A percentile compares a stretch with the other conserved stretches of the same genome.
Evolutionary conservation across 768 basidiomycete species (phyloP).

Genomic region (Russula emetica): DNA sequence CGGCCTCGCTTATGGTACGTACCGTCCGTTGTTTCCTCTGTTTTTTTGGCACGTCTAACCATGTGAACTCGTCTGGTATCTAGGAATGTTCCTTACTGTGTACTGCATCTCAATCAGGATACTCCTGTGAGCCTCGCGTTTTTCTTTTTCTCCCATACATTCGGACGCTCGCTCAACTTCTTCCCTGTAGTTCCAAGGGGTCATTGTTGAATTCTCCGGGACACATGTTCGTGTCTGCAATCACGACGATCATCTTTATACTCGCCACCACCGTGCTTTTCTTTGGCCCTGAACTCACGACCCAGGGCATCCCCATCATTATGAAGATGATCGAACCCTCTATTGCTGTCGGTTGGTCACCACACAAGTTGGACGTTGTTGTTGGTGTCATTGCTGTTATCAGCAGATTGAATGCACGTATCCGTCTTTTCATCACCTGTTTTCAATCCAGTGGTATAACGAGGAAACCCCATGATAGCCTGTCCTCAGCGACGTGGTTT

Average conservation of each 20-base stretch:
- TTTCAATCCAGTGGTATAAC: background rate
- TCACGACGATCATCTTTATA: conserved; percentile 7
- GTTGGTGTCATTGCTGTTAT: conserved; percentile 2
- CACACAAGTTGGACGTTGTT: conserved; percentile 9
- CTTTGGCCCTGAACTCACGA: conserved; percentile 10
- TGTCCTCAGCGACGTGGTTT: conserved; percentile 23
- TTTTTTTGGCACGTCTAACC: background rate
- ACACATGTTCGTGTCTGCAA: conserved; percentile 15
- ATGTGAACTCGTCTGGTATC: background rate
- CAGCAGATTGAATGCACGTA: conserved; percentile 15
- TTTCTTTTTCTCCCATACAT: background rate
- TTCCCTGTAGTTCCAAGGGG: conserved; percentile 12
- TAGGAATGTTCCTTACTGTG: conserved; percentile 19
- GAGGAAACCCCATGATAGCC: conserved; percentile 2
- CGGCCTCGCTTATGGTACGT: conserved; percentile 21
- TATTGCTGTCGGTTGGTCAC: conserved; percentile 8
- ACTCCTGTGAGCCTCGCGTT: conserved; percentile 12
- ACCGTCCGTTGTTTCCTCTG: too few species aligned
- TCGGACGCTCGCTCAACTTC: background rate
- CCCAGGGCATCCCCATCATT: conserved; percentile 11
- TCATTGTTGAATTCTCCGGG: conserved; percentile 9
- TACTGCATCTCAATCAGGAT: conserved; percentile 21
- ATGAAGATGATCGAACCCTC: conserved; percentile 14
- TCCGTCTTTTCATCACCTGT: background rate
- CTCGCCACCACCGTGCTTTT: conserved; percentile 13